These are phyloP conservation scores for Amanita rubescens DNA, from an alignment of 768 basidiomycete genomes.

Conservation along the genomic window DNA sequence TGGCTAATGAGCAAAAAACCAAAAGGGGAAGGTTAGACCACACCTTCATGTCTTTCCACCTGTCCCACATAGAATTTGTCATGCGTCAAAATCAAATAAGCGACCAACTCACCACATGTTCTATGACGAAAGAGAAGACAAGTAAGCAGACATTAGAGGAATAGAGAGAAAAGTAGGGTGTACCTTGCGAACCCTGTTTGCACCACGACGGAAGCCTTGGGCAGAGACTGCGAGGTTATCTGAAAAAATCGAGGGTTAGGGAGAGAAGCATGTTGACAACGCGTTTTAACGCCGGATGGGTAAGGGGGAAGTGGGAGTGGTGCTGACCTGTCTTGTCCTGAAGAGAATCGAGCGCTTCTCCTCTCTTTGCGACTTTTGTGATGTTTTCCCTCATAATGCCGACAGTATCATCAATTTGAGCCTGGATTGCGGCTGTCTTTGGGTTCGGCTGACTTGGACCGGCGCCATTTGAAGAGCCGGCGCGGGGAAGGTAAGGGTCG, in stretches of 20 bases:
- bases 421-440: slow-evolving; percentile 93
- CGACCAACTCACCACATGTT: slow-evolving; percentile 67
- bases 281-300: background rate
- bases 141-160: slow-evolving; percentile 7
- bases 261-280: background rate
- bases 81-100: slow-evolving; percentile 1
- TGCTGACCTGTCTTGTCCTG: slow-evolving; percentile 96
- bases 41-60: slow-evolving; percentile 99
- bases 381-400: slow-evolving; percentile 99
- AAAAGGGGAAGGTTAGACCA: slow-evolving; percentile 15
- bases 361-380: slow-evolving; percentile 89
- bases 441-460: slow-evolving; percentile 50
- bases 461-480: slow-evolving; percentile 53
- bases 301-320: background rate
- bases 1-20: background rate
- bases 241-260: slow-evolving; percentile 22
- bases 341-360: slow-evolving; percentile 86
- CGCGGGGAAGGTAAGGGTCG: slow-evolving; percentile 94
- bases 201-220: slow-evolving; percentile 97
- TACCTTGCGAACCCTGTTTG: slow-evolving; percentile 96
- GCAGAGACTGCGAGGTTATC: slow-evolving; percentile 97
- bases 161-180: slow-evolving; percentile 19
- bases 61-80: slow-evolving; percentile 18
- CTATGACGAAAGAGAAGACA: slow-evolving; percentile 26
- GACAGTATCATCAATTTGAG: slow-evolving; percentile 96